Percentiles rank a stretch among this genome's conserved stretches.
phyloP scores from a whole-genome alignment of 306 rosid genomes.

The Prunus padus region DNA sequence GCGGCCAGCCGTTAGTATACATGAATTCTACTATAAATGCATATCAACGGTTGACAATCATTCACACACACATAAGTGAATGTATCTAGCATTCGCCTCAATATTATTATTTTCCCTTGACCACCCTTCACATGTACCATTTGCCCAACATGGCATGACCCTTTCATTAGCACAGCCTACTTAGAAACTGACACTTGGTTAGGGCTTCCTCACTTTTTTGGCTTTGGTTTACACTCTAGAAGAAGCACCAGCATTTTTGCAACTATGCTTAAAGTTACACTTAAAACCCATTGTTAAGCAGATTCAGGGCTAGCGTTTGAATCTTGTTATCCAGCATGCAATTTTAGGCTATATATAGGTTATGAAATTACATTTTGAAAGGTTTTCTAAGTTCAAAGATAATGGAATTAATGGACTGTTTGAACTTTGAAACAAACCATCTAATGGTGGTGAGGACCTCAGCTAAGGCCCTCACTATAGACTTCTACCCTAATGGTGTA shows the following conservation, averaged over 20 bases:
- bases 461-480: too few relatives aligned
- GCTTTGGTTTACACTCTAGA: neutral
- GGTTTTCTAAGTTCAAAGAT: neutral
- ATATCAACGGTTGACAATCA: neutral
- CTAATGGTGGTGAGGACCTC: too few relatives aligned
- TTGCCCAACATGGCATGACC: neutral
- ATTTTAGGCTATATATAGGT: neutral
- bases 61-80: neutral
- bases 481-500: neutral
- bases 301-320: neutral
- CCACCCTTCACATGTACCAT: neutral
- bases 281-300: neutral
- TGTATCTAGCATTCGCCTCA: neutral
- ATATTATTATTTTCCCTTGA: neutral
- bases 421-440: neutral
- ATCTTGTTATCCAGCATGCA: neutral
- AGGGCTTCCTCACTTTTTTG: neutral
- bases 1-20: neutral
- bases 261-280: neutral
- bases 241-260: neutral
- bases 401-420: neutral
- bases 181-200: neutral
- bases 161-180: neutral
- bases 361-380: neutral
- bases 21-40: neutral